Evolutionary conservation across 306 rosid species (phyloP), one percentile per base, ranked within the genome.

Genomic region (Quercus mongolica): DNA sequence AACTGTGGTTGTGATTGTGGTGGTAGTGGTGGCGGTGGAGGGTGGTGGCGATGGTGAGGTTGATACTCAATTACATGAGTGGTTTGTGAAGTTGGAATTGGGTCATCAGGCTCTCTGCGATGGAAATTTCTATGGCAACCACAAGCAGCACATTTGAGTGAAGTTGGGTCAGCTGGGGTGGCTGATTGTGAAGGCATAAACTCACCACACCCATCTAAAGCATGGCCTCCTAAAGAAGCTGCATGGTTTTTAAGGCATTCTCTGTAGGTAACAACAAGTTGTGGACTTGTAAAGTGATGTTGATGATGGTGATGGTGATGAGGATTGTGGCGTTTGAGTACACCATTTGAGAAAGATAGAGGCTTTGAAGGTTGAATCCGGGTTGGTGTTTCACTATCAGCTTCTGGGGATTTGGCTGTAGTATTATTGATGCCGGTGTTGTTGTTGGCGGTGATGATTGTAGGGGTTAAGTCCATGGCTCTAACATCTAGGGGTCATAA

Each of bases 111-210:
- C 3, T 95, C 96, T 1, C 98, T 95, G 87, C 99, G 99, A 91
- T 95, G 99, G 85, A 91, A 95, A 49, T 95, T 95, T 4, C 99
- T 91, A 88, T 95, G 99, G 79, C 99, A 95, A 21, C 98, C 99
- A 6, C 99, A 95, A 3, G 98, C 99, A 30, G 99, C 99, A 77
- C 99, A 95, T 78, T 90, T 93, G 57, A 93, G 88, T 4, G 97
- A 90, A 2, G 88, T 85, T 11, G 98, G 99, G 86, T 95, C 99
- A 14, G 90, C 56, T 71, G 88, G 19, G 25, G 78, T 83, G 59
- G 89, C 83, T 0, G 82, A 76, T 0, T 96, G 97, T 1, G 98
- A 91, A 0, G 97, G 94, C 99, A 95, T 90, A 85, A 91, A 93
- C 85, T 95, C 99, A 76, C 99, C 97, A 71, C 99, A 95, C 17